A percentile compares a stretch with the other conserved stretches of the same genome.
These are phyloP conservation scores for Nakazawaea anatomiae DNA, from an alignment of 805 yeast species.

Conservation along the genomic window DNA sequence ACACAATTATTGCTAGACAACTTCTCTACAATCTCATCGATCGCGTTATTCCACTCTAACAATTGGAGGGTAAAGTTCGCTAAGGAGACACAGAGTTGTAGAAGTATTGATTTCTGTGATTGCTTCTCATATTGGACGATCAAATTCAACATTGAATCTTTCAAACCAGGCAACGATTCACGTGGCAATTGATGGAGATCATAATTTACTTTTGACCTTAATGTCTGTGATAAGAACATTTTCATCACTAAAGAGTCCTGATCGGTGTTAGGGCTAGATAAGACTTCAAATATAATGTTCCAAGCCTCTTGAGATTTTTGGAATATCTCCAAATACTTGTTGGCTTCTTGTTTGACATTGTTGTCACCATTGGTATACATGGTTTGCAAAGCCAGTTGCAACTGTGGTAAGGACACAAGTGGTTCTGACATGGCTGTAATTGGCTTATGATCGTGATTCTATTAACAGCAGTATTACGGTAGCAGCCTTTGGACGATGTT, in stretches of 20 bases:
- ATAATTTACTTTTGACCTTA: constrained; percentile 77
- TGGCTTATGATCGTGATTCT: too few relatives aligned
- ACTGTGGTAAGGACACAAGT: constrained; percentile 16
- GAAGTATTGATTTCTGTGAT: constrained; percentile 53
- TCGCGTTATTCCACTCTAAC: constrained; percentile 64
- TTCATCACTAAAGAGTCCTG: constrained; percentile 46
- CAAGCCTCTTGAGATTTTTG: constrained; percentile 84
- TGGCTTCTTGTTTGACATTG: constrained; percentile 38
- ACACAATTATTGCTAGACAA: constrained; percentile 34
- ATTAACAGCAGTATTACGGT: too few relatives aligned
- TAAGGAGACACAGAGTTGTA: constrained; percentile 77
- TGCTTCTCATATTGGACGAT: constrained; percentile 41
- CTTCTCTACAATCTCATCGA: constrained; percentile 55
- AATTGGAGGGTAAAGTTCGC: constrained; percentile 80
- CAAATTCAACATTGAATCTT: constrained; percentile 58
- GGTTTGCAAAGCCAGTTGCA: constrained; percentile 40
- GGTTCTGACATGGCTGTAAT: constrained; percentile 1
- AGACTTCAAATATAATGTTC: constrained; percentile 56
- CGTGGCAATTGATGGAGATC: constrained; percentile 76
- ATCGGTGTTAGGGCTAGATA: constrained; percentile 22
- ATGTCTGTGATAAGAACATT: constrained; percentile 87
- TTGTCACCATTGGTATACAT: constrained; percentile 29
- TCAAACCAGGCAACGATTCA: constrained; percentile 52
- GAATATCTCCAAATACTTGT: constrained; percentile 63
- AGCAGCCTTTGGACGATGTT: too few relatives aligned